phyloP scores from a whole-genome alignment of 2,329 filamentous ascomycete species.

The Pseudogymnoascus sp. region DNA sequence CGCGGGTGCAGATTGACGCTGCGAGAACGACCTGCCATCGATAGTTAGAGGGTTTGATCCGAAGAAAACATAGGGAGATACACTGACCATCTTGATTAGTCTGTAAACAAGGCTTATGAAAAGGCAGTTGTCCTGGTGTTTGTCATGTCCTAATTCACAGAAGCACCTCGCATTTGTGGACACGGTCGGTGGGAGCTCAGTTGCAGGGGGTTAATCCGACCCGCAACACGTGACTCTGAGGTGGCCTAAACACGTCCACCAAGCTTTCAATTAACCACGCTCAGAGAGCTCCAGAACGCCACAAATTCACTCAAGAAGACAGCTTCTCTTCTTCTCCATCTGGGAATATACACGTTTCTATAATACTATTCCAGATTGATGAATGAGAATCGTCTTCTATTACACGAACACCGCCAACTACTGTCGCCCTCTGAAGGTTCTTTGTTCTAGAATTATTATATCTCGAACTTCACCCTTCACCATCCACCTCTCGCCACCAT shows the following conservation, averaged over 20 bases:
- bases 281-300: not conserved
- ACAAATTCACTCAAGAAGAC: not conserved
- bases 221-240: not conserved
- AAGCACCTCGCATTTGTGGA: slow-evolving; percentile 7
- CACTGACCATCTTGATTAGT: slow-evolving; percentile 8
- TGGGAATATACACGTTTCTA: not conserved
- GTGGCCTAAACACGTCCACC: not conserved
- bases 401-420: not conserved
- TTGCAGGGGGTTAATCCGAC: slow-evolving; percentile 7
- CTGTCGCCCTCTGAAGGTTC: not conserved
- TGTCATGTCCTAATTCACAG: not conserved
- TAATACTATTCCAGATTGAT: not conserved
- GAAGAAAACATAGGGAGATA: not conserved
- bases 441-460: not conserved
- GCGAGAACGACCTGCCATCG: slow-evolving; percentile 79
- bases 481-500: not conserved
- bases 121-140: not conserved
- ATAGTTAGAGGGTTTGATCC: slow-evolving; percentile 16
- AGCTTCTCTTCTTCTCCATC: not conserved
- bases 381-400: too few relatives aligned
- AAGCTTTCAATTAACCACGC: not conserved
- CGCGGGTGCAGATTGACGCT: slow-evolving; percentile 96
- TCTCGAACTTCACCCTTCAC: not conserved
- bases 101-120: slow-evolving; percentile 6
- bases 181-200: slow-evolving; percentile 8